Evolutionary conservation across 1,284 basidiomycete genomes (phyloP).

Genomic region (Malassezia caprae): DNA sequence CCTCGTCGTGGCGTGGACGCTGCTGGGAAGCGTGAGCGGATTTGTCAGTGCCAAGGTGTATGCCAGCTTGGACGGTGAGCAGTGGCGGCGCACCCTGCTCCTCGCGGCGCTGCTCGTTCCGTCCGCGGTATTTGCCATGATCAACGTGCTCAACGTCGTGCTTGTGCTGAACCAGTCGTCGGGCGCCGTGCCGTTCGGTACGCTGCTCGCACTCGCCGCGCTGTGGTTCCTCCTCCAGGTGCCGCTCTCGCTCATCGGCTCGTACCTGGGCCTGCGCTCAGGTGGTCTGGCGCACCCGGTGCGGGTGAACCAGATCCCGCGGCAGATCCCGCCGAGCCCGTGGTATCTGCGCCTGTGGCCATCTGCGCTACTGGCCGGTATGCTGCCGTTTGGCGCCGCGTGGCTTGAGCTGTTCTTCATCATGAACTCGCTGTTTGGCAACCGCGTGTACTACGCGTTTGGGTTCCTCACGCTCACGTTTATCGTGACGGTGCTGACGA

Average conservation of each 20-base stretch:
- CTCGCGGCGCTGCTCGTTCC: slow-evolving; percentile 79
- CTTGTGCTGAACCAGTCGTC: slow-evolving; percentile 74
- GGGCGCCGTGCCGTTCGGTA: slow-evolving; percentile 88
- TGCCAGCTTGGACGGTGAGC: slow-evolving; percentile 67
- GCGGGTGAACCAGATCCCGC: slow-evolving; percentile 78
- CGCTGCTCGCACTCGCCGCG: slow-evolving; percentile 74
- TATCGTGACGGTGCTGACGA: slow-evolving; percentile 58
- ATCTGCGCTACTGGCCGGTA: slow-evolving; percentile 70
- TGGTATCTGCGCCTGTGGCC: slow-evolving; percentile 54
- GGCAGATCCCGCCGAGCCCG: slow-evolving; percentile 49
- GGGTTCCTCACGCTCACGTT: slow-evolving; percentile 88
- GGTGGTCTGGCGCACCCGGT: slow-evolving; percentile 79
- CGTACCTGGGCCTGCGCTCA: slow-evolving; percentile 68
- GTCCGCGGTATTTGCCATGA: slow-evolving; percentile 54
- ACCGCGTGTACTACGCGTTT: slow-evolving; percentile 56
- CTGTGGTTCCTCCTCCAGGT: slow-evolving; percentile 95
- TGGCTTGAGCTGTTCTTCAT: slow-evolving; percentile 94
- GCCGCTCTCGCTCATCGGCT: slow-evolving; percentile 57
- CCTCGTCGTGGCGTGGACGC: slow-evolving; percentile 89
- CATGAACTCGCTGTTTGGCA: slow-evolving; percentile 83
- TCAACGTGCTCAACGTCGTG: slow-evolving; percentile 42
- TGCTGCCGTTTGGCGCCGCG: slow-evolving; percentile 89
- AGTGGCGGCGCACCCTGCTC: slow-evolving; percentile 72
- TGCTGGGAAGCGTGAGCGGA: slow-evolving; percentile 83
- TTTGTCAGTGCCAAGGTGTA: slow-evolving; percentile 80